Evolutionary conservation across 768 basidiomycete genomes (phyloP), one percentile per base, ranked within the genome.

Genomic region (Heimioporus sp.): DNA sequence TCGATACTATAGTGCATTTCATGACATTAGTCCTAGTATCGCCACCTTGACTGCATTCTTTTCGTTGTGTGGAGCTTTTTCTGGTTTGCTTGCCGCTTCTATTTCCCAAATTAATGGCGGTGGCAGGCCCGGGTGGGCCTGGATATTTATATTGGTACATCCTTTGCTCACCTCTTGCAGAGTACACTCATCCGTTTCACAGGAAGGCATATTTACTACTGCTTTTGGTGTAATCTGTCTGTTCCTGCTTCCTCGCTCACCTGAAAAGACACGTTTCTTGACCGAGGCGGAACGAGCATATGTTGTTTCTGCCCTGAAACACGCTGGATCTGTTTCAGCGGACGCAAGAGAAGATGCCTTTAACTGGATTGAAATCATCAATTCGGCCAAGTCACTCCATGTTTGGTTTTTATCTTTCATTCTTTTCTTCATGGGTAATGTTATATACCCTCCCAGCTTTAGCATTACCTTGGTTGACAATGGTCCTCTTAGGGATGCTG

Each of bases 151-250:
- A n/a, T n/a, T n/a, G n/a, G n/a, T n/a, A n/a, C n/a, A n/a, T n/a
- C 9, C 15, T 16, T 46, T 37, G 4, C 5, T 5, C 4, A 43
- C 17, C 1, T 3, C 10, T 38, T 24, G 2, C n/a, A n/a, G 10
- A 40, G 21, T 43, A 35, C 15, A 19, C 42, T 53, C n/a, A 59
- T 37, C 3, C 32, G 32, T 20, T n/a, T 8, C 30, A 30, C 37
- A 73, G 67, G 80, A 88, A 66, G 87, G 87, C 1, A 66, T 78
- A 3, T 81, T 90, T 66, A 87, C 86, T 0, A 69, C 81, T 50
- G 42, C 78, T 2, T 81, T 85, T 53, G 88, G 86, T 7, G 31
- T 80, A 5, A 31, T 65, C 2, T 73, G 79, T 0, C 85, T 75
- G 71, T 70, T 76, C 57, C 49, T 85, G 35, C 68, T 83, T 41